These are phyloP conservation scores for Boletellus deceptivus DNA, from an alignment of 1,284 basidiomycete species.

Conservation along the genomic window DNA sequence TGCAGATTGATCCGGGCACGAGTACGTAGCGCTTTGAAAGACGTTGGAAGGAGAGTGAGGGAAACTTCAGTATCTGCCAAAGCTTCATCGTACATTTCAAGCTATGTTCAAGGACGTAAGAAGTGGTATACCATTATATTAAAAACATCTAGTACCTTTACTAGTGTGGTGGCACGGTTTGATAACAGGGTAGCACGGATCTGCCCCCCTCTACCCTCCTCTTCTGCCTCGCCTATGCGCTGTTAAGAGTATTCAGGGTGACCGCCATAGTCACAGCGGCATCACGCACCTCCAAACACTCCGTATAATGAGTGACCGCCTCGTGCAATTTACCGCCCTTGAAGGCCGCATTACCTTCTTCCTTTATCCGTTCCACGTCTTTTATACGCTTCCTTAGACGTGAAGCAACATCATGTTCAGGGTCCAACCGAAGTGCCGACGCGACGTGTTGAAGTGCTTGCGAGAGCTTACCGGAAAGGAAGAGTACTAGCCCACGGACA, in stretches of 20 bases:
- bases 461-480: slow-evolving; percentile 70
- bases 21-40: slow-evolving; percentile 85
- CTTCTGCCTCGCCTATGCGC: slow-evolving; percentile 59
- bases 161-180: slow-evolving; percentile 80
- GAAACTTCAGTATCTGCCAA: slow-evolving; percentile 71
- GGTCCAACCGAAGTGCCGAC: slow-evolving; percentile 77
- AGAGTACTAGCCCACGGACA: slow-evolving; percentile 77
- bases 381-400: slow-evolving; percentile 73
- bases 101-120: slow-evolving; percentile 39
- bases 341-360: slow-evolving; percentile 81
- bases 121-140: not conserved
- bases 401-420: slow-evolving; percentile 70
- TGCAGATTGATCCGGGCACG: slow-evolving; percentile 78
- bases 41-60: slow-evolving; percentile 59
- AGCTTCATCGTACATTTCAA: slow-evolving; percentile 64
- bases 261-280: not conserved
- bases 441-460: slow-evolving; percentile 73
- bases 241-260: slow-evolving; percentile 23
- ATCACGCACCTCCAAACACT: slow-evolving; percentile 59
- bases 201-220: slow-evolving; percentile 72
- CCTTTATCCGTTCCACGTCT: slow-evolving; percentile 79
- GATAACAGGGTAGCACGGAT: slow-evolving; percentile 78
- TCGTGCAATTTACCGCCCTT: slow-evolving; percentile 60
- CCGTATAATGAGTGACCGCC: slow-evolving; percentile 68
- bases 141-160: slow-evolving; percentile 51